Evolutionary conservation across 2,329 filamentous ascomycete genomes (phyloP).

Genomic region (Didymosphaeria variabile): DNA sequence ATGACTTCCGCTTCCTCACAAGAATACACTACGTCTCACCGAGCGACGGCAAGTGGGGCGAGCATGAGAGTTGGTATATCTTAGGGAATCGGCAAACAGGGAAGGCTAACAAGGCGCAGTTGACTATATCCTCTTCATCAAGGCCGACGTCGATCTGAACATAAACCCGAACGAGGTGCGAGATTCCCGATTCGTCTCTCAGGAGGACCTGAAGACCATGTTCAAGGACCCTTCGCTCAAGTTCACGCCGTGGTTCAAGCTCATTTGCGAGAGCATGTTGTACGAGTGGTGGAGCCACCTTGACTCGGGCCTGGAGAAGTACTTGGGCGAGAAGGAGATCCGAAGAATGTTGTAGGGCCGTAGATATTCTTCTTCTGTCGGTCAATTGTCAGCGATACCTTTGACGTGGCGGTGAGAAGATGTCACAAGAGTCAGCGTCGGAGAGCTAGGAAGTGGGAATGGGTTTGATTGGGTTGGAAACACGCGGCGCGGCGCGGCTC

Average conservation of each 20-base stretch:
- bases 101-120: slow-evolving; percentile 63
- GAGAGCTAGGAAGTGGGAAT: background rate
- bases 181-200: slow-evolving; percentile 83
- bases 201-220: slow-evolving; percentile 82
- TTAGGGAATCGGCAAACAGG: background rate
- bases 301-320: slow-evolving; percentile 81
- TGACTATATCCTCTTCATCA: slow-evolving; percentile 98
- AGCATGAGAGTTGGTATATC: slow-evolving; percentile 87
- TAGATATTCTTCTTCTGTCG: background rate
- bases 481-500: slow-evolving; percentile 26
- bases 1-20: slow-evolving; percentile 92
- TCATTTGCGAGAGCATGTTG: slow-evolving; percentile 97
- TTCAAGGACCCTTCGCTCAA: slow-evolving; percentile 82
- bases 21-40: slow-evolving; percentile 98
- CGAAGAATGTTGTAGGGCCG: slow-evolving; percentile 72
- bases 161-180: slow-evolving; percentile 88
- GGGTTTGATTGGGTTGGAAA: slow-evolving; percentile 23
- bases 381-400: slow-evolving; percentile 8
- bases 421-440: background rate
- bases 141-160: slow-evolving; percentile 82
- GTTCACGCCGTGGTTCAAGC: slow-evolving; percentile 99
- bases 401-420: background rate
- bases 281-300: slow-evolving; percentile 97
- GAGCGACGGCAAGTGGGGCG: slow-evolving; percentile 97
- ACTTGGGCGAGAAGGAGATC: slow-evolving; percentile 85